Evolutionary conservation across 352 stramenopile genomes (phyloP).

Genomic region (Saprolegnia parasitica): DNA sequence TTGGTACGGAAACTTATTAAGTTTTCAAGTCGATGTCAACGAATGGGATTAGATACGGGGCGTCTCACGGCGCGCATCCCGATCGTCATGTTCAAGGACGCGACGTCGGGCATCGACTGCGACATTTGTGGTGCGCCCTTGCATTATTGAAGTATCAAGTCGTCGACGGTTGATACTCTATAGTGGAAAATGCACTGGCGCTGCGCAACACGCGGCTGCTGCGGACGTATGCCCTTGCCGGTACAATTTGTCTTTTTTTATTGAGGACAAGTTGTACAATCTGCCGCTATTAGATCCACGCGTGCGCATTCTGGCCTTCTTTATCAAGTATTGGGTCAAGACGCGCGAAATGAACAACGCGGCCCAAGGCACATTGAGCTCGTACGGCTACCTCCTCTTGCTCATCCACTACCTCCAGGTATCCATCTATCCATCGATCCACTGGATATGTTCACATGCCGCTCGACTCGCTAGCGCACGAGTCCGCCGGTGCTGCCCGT

Average conservation of each 20-base stretch:
- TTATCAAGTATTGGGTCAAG: slow-evolving; percentile 82
- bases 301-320: slow-evolving; percentile 71
- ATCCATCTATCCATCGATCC: not conserved
- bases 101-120: slow-evolving; percentile 57
- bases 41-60: slow-evolving; percentile 41
- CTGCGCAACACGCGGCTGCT: slow-evolving; percentile 96
- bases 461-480: slow-evolving; percentile 34
- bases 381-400: slow-evolving; percentile 81
- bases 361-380: slow-evolving; percentile 72
- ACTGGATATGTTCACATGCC: not conserved
- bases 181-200: slow-evolving; percentile 95
- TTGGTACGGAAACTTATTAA: slow-evolving; percentile 30
- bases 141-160: not conserved
- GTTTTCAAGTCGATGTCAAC: not conserved
- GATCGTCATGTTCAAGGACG: slow-evolving; percentile 96
- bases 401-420: slow-evolving; percentile 78
- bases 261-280: not conserved
- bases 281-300: slow-evolving; percentile 39
- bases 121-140: slow-evolving; percentile 45
- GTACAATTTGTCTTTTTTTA: not conserved
- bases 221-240: slow-evolving; percentile 83
- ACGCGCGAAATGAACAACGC: slow-evolving; percentile 78
- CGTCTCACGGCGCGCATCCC: slow-evolving; percentile 94
- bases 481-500: slow-evolving; percentile 66
- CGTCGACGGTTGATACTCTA: slow-evolving; percentile 1